Evolutionary conservation across 371 early-diverging fungal species (phyloP).

Genomic region (Mucor indicus): DNA sequence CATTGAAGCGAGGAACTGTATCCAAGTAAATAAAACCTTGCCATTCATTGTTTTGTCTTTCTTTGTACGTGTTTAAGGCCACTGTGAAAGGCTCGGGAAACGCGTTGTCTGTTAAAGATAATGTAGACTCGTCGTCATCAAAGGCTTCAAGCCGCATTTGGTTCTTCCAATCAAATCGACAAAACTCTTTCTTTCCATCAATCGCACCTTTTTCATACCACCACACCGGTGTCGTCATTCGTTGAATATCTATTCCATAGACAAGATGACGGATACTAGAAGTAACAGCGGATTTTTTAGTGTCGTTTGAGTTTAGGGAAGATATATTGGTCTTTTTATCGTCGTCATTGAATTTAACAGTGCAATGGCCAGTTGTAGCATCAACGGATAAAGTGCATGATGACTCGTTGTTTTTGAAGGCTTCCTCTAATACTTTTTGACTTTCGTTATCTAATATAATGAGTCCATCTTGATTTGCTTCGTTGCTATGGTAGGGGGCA

Average conservation of each 20-base stretch:
- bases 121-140: background rate
- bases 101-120: constrained; percentile 1
- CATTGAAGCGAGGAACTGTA: background rate
- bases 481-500: background rate
- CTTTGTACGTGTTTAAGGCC: background rate
- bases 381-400: background rate
- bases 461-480: background rate
- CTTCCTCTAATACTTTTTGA: background rate
- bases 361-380: background rate
- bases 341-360: background rate
- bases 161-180: constrained; percentile 7
- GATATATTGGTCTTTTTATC: no score
- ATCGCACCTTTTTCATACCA: background rate
- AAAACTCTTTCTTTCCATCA: background rate
- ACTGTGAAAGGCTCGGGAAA: constrained; percentile 1
- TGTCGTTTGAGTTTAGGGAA: no score
- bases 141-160: constrained; percentile 4
- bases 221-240: background rate
- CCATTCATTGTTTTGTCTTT: background rate
- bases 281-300: no score
- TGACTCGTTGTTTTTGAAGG: background rate
- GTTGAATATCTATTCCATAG: background rate
- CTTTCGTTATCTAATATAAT: background rate
- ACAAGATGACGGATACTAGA: background rate
- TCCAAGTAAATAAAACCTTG: constrained; percentile 3